A percentile compares a stretch with the other conserved stretches of the same genome.
Conservation (phyloP, 495 filamentous ascomycete species). For the Pyrenula aspistea region DNA sequence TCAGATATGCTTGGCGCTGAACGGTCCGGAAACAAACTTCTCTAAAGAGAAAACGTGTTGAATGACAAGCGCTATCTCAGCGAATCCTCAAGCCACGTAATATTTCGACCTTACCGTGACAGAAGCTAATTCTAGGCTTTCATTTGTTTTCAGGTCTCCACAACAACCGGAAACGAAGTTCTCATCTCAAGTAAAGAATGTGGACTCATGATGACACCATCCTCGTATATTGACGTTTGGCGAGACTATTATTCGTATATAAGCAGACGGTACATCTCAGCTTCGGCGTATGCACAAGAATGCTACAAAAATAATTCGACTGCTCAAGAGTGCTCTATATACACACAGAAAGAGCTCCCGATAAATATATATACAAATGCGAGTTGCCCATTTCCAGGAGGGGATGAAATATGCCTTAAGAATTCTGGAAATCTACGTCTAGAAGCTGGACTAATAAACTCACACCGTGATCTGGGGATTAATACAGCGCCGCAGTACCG, state of each 20-base stretch:
- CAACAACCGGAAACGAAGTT: background rate
- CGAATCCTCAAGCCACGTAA: background rate
- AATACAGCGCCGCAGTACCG: conserved; percentile 4
- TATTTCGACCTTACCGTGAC: background rate
- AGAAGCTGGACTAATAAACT: conserved; percentile 1
- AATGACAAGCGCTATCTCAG: background rate
- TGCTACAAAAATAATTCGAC: background rate
- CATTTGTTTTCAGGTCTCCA: background rate
- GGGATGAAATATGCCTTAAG: background rate
- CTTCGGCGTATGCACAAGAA: background rate
- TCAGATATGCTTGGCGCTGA: background rate
- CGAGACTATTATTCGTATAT: background rate
- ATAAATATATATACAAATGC: background rate
- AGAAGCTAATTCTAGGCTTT: background rate
- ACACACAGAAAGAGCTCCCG: background rate
- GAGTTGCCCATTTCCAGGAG: background rate
- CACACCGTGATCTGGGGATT: conserved; percentile 6
- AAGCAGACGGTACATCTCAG: background rate
- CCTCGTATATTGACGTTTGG: background rate
- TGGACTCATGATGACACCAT: background rate
- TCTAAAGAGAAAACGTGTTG: no score
- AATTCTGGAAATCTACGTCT: background rate
- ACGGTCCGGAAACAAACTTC: background rate
- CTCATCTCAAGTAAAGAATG: background rate
- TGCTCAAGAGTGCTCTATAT: background rate